These are phyloP conservation scores for Amniculicola lignicola DNA, from an alignment of 495 filamentous ascomycete genomes.

Conservation along the genomic window DNA sequence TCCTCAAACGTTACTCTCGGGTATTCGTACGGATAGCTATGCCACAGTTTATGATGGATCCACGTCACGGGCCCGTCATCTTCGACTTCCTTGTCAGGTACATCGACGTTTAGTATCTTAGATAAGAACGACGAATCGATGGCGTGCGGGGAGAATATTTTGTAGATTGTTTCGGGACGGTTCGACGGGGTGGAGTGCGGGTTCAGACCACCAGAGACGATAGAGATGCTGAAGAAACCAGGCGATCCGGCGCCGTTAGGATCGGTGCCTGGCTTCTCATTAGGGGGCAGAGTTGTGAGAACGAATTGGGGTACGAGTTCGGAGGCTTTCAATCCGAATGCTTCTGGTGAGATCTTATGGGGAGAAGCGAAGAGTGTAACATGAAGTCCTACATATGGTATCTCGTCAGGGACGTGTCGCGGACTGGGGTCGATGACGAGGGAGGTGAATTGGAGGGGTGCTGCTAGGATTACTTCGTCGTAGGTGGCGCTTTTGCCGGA, in stretches of 20 bases:
- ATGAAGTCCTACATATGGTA: conserved; percentile 78
- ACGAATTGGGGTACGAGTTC: conserved; percentile 63
- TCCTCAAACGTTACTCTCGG: conserved; percentile 89
- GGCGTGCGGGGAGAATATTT: conserved; percentile 81
- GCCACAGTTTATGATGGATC: conserved; percentile 71
- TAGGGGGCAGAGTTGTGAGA: conserved; percentile 74
- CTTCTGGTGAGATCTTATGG: conserved; percentile 59
- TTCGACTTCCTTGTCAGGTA: conserved; percentile 39
- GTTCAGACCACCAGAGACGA: conserved; percentile 61
- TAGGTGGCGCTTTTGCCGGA: conserved; percentile 46
- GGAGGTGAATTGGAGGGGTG: conserved; percentile 72
- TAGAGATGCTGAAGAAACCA: conserved; percentile 85
- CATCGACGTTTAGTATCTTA: conserved; percentile 44
- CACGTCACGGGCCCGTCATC: conserved; percentile 57
- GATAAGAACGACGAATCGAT: conserved; percentile 63
- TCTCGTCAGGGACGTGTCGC: conserved; percentile 57
- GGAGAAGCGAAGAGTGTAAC: conserved; percentile 87
- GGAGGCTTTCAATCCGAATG: conserved; percentile 61
- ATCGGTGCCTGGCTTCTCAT: conserved; percentile 50
- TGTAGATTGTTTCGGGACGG: conserved; percentile 77
- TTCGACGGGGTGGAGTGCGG: conserved; percentile 46
- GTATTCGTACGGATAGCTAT: conserved; percentile 78
- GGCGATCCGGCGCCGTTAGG: conserved; percentile 62
- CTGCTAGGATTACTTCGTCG: conserved; percentile 76
- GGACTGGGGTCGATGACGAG: conserved; percentile 56